Conservation (phyloP, 495 filamentous ascomycete genomes). For the Platismatia glauca region DNA sequence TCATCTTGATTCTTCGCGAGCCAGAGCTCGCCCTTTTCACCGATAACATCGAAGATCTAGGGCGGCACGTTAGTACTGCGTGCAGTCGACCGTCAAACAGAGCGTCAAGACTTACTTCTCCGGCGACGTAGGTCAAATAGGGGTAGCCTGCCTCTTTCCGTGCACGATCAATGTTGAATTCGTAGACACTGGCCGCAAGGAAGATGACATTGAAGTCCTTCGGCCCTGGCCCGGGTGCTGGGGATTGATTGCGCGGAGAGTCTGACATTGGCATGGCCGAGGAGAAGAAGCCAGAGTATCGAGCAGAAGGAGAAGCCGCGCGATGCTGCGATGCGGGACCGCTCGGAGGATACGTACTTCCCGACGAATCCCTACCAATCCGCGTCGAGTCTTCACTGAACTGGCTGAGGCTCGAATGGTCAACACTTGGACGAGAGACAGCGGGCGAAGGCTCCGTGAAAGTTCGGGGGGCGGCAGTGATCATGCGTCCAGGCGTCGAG, state of each 20-base stretch:
- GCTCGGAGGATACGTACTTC: slow-evolving; percentile 13
- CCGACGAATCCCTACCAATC: background rate
- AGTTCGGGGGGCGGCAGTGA: slow-evolving; percentile 15
- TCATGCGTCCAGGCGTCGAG: slow-evolving; percentile 16
- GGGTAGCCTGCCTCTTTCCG: slow-evolving; percentile 89
- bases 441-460: slow-evolving; percentile 19
- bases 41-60: slow-evolving; percentile 77
- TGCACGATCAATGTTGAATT: slow-evolving; percentile 91
- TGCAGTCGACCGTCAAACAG: background rate
- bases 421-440: slow-evolving; percentile 20
- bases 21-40: slow-evolving; percentile 95
- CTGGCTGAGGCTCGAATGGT: slow-evolving; percentile 17
- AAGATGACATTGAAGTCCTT: slow-evolving; percentile 56
- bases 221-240: slow-evolving; percentile 23
- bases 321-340: slow-evolving; percentile 17
- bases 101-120: slow-evolving; percentile 53
- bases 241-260: slow-evolving; percentile 33
- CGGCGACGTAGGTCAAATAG: slow-evolving; percentile 88
- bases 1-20: slow-evolving; percentile 96
- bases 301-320: slow-evolving; percentile 18
- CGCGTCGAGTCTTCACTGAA: slow-evolving; percentile 21
- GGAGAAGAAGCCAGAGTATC: slow-evolving; percentile 63
- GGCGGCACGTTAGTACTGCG: slow-evolving; percentile 18
- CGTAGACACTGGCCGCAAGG: slow-evolving; percentile 85
- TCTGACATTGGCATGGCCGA: slow-evolving; percentile 81